These are phyloP conservation scores for Madurella mycetomatis DNA, from an alignment of 2,329 filamentous ascomycete genomes.

Conservation along the genomic window DNA sequence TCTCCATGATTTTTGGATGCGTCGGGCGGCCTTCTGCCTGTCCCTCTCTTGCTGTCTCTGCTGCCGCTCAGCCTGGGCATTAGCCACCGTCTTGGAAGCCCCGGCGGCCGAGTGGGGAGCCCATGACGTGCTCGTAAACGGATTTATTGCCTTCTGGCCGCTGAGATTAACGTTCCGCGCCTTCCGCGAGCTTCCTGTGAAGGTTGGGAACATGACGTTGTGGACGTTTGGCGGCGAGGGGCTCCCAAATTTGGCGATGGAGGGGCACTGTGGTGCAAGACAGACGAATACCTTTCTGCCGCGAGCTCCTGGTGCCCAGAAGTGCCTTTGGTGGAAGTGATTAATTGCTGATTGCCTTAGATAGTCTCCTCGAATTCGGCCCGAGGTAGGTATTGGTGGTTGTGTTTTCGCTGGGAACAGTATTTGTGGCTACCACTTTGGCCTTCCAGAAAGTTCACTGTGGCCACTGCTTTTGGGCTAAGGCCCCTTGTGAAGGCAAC, in stretches of 20 bases:
- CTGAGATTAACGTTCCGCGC: constrained; percentile 92
- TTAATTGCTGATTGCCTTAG: background rate
- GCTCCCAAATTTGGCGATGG: background rate
- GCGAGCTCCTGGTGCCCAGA: no score
- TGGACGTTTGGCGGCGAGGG: background rate
- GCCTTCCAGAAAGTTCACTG: background rate
- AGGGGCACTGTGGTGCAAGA: no score
- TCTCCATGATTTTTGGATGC: constrained; percentile 78
- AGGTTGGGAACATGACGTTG: constrained; percentile 76
- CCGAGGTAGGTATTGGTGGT: background rate
- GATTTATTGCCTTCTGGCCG: constrained; percentile 69
- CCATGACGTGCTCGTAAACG: constrained; percentile 65
- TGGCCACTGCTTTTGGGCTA: background rate
- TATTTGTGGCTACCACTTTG: background rate
- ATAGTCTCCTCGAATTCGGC: background rate
- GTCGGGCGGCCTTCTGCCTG: constrained; percentile 65
- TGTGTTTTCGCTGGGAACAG: background rate
- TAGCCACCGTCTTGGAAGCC: constrained; percentile 71
- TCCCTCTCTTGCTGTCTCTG: constrained; percentile 77
- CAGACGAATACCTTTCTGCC: no score
- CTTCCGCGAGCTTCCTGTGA: constrained; percentile 81
- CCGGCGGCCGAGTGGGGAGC: constrained; percentile 54
- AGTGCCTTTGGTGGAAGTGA: no score
- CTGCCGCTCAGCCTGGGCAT: constrained; percentile 81
- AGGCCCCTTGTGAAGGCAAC: background rate